These are phyloP conservation scores for Trichoderma erinaceum DNA, from an alignment of 495 filamentous ascomycete genomes.

Conservation along the genomic window DNA sequence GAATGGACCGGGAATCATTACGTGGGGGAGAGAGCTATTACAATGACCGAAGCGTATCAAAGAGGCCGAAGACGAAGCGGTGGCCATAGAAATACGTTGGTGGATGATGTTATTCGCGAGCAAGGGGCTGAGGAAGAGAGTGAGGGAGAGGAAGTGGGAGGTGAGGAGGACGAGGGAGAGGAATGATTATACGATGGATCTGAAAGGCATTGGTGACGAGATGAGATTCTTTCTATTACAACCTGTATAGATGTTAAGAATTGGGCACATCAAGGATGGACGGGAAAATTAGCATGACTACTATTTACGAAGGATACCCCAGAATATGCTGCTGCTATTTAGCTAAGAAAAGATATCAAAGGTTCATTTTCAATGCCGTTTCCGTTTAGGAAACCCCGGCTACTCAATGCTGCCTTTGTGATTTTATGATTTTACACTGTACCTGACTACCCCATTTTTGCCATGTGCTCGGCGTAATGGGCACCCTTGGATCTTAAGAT, in stretches of 20 bases:
- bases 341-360: too few species aligned
- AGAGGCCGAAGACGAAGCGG: slow-evolving; percentile 24
- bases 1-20: slow-evolving; percentile 68
- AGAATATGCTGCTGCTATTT: neutral
- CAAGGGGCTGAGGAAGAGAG: slow-evolving; percentile 25
- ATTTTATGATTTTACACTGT: too few species aligned
- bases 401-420: too few species aligned
- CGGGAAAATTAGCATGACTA: neutral
- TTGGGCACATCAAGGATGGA: neutral
- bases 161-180: slow-evolving; percentile 23
- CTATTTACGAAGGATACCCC: slow-evolving; percentile 10
- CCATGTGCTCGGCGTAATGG: too few species aligned
- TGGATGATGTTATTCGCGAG: slow-evolving; percentile 24
- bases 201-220: neutral
- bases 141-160: slow-evolving; percentile 22
- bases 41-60: slow-evolving; percentile 41
- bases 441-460: too few species aligned
- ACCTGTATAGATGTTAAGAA: neutral
- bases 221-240: neutral
- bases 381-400: too few species aligned
- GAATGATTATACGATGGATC: slow-evolving; percentile 14
- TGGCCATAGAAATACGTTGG: slow-evolving; percentile 26
- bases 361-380: too few species aligned
- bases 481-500: neutral
- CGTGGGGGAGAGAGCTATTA: slow-evolving; percentile 76